Evolutionary conservation across 1,139 yeast genomes (phyloP).

Genomic region (Pneumocystis oryctolagi): DNA sequence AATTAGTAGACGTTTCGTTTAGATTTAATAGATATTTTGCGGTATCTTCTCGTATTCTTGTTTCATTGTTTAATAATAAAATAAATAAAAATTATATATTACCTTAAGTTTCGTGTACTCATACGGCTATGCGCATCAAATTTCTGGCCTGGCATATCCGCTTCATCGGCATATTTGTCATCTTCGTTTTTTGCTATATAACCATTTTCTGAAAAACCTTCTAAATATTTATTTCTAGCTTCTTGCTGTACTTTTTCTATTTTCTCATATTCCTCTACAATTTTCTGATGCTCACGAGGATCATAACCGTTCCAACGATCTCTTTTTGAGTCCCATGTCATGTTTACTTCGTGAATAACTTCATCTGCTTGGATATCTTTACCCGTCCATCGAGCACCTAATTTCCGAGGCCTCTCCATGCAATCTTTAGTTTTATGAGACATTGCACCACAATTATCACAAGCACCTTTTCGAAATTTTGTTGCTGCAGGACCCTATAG

Average conservation of each 20-base stretch:
- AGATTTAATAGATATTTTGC: conserved; percentile 37
- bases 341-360: conserved; percentile 21
- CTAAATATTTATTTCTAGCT: conserved; percentile 9
- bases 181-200: conserved; percentile 13
- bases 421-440: conserved; percentile 36
- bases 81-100: neutral
- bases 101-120: conserved; percentile 9
- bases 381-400: conserved; percentile 27
- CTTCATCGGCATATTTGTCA: conserved; percentile 15
- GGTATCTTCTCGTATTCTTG: conserved; percentile 38
- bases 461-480: conserved; percentile 30
- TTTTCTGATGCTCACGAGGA: conserved; percentile 41
- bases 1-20: conserved; percentile 22
- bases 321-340: conserved; percentile 47
- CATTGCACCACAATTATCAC: conserved; percentile 40
- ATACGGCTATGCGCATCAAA: conserved; percentile 10
- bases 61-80: conserved; percentile 18
- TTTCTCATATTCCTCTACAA: conserved; percentile 34
- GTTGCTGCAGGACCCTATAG: conserved; percentile 21
- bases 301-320: conserved; percentile 72
- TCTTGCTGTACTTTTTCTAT: conserved; percentile 23
- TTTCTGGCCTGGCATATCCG: conserved; percentile 16
- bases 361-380: conserved; percentile 22
- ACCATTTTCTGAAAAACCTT: conserved; percentile 11
- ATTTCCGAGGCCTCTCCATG: conserved; percentile 35